A percentile compares a stretch with the other conserved stretches of the same genome.
phyloP scores from a whole-genome alignment of 139 green algal species.

The Haematococcus lacustris region DNA sequence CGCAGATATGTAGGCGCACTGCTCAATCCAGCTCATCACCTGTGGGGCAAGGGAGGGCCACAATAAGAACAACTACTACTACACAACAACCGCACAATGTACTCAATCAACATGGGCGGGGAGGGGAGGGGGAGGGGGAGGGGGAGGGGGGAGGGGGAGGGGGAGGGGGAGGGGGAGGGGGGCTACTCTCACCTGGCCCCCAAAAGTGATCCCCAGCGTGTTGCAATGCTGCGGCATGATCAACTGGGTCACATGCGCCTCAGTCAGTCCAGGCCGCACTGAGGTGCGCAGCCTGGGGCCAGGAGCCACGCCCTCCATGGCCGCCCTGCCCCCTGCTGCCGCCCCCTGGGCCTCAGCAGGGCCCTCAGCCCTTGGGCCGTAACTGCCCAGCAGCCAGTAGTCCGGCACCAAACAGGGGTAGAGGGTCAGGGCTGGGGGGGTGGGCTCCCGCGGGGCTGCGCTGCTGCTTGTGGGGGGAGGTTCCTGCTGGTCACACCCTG shows the following conservation, averaged over 20 bases:
- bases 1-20: constrained; percentile 71
- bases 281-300: background rate
- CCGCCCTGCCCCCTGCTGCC: background rate
- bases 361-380: background rate
- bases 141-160: no score
- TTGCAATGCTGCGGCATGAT: constrained; percentile 81
- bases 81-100: no score
- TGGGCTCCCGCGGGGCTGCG: no score
- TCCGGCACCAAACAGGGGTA: background rate
- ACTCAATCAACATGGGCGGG: no score
- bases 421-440: background rate
- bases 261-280: constrained; percentile 45
- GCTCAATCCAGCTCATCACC: constrained; percentile 67
- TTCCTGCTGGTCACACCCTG: background rate
- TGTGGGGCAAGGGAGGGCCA: constrained; percentile 31
- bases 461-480: no score
- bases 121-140: no score
- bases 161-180: background rate
- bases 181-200: constrained; percentile 47
- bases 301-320: background rate
- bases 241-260: constrained; percentile 67
- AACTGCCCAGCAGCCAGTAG: background rate
- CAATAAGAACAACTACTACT: constrained; percentile 46
- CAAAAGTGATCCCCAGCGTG: constrained; percentile 73
- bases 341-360: no score